Percentiles rank a stretch among this genome's conserved stretches.
Conservation (phyloP, 495 filamentous ascomycete genomes). For the Penicillium silybi region DNA sequence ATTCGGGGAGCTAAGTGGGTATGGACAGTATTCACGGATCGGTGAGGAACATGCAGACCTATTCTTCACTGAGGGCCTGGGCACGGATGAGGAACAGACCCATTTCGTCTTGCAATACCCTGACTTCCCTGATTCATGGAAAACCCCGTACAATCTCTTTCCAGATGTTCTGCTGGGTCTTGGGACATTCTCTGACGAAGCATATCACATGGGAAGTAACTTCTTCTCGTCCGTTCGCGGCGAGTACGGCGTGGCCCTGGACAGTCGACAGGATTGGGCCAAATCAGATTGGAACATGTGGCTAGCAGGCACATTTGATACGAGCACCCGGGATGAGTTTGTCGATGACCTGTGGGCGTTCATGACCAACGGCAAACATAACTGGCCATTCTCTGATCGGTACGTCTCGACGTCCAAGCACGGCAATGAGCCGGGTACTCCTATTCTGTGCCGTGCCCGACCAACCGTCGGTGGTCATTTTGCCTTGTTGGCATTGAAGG, state of each 20-base stretch:
- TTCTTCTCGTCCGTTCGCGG: slow-evolving; percentile 39
- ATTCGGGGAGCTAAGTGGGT: slow-evolving; percentile 39
- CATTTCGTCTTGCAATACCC: slow-evolving; percentile 47
- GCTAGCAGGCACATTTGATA: slow-evolving; percentile 34
- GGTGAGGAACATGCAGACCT: slow-evolving; percentile 36
- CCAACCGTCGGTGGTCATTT: slow-evolving; percentile 56
- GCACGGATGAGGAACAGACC: slow-evolving; percentile 30
- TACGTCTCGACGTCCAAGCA: slow-evolving; percentile 36
- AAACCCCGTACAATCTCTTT: slow-evolving; percentile 44
- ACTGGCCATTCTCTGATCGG: slow-evolving; percentile 47
- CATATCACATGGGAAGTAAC: slow-evolving; percentile 34
- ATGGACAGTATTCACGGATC: slow-evolving; percentile 34
- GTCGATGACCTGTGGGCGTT: slow-evolving; percentile 43
- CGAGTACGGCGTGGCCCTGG: slow-evolving; percentile 43
- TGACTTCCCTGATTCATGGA: slow-evolving; percentile 33
- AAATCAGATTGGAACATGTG: slow-evolving; percentile 53
- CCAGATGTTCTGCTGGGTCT: slow-evolving; percentile 44
- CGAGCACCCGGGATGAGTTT: slow-evolving; percentile 30
- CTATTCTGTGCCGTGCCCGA: slow-evolving; percentile 46
- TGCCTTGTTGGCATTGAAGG: slow-evolving; percentile 44
- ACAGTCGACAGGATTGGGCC: slow-evolving; percentile 41
- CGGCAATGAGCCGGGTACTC: slow-evolving; percentile 33
- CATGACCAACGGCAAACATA: slow-evolving; percentile 46
- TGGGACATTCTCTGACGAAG: slow-evolving; percentile 32
- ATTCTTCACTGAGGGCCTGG: slow-evolving; percentile 38